Percentiles rank a stretch among this genome's conserved stretches.
phyloP scores from a whole-genome alignment of 2,329 filamentous ascomycete species.

The Paraphaeosphaeria minitans region DNA sequence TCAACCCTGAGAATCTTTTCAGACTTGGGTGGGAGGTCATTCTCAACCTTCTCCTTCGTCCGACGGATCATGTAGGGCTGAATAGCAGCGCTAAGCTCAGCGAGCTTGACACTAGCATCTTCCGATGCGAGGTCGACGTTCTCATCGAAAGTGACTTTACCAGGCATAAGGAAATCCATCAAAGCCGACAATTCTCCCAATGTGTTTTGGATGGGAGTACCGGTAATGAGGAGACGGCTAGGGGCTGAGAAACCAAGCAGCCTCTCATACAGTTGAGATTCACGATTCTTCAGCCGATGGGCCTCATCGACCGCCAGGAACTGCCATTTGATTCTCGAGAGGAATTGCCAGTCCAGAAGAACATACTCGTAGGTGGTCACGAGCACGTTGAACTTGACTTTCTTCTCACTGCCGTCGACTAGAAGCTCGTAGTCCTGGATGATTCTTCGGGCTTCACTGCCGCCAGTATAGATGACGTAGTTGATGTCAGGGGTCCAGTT shows the following conservation, averaged over 20 bases:
- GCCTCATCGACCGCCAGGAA: constrained; percentile 96
- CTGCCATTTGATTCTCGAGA: constrained; percentile 95
- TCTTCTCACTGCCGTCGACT: constrained; percentile 81
- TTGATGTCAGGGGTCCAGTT: constrained; percentile 95
- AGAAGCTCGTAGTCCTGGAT: constrained; percentile 91
- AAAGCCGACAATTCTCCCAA: constrained; percentile 88
- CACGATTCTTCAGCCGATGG: constrained; percentile 93
- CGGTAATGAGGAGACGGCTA: constrained; percentile 90
- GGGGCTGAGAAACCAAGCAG: constrained; percentile 85
- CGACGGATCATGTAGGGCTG: constrained; percentile 93
- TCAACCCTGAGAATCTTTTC: constrained; percentile 99
- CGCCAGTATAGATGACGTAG: constrained; percentile 95
- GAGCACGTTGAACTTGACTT: constrained; percentile 95
- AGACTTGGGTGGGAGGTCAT: constrained; percentile 92
- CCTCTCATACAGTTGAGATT: constrained; percentile 89
- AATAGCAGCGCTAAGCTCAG: constrained; percentile 82
- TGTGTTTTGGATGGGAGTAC: constrained; percentile 97
- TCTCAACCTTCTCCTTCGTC: constrained; percentile 97
- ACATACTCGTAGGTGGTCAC: constrained; percentile 98
- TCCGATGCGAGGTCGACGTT: constrained; percentile 83
- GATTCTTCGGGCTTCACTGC: constrained; percentile 80
- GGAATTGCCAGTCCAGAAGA: constrained; percentile 79
- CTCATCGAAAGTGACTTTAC: constrained; percentile 86
- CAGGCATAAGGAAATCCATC: constrained; percentile 97
- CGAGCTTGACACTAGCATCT: constrained; percentile 84